Percentiles rank a stretch among this genome's conserved stretches.
phyloP scores from a whole-genome alignment of 1,139 yeast species.

The Hemisphaericaspora lyxosophila region DNA sequence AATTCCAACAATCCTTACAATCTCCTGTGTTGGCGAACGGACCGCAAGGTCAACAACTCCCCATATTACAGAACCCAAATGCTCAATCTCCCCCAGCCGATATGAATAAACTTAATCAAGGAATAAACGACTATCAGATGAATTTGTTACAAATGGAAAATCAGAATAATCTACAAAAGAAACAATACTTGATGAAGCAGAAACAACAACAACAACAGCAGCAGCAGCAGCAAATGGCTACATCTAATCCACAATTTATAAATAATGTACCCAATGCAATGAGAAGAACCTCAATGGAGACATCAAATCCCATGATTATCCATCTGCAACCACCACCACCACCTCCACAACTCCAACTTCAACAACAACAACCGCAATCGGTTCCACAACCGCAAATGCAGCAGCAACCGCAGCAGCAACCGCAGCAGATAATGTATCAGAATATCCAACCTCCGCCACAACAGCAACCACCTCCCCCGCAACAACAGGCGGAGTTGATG shows the following conservation, averaged over 20 bases:
- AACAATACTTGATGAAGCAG: slow-evolving; percentile 25
- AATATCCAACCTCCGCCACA: slow-evolving; percentile 17
- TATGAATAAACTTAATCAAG: slow-evolving; percentile 13
- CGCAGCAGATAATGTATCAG: slow-evolving; percentile 4
- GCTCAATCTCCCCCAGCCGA: slow-evolving; percentile 3
- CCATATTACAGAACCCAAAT: slow-evolving; percentile 1
- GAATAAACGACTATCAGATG: slow-evolving; percentile 26
- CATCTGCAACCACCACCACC: slow-evolving; percentile 9
- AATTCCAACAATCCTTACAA: slow-evolving; percentile 9
- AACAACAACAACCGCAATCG: slow-evolving; percentile 13
- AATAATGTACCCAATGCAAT: slow-evolving; percentile 5
- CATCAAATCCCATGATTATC: slow-evolving; percentile 4
- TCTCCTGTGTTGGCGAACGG: slow-evolving; percentile 8
- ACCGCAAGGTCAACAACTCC: slow-evolving; percentile 6
- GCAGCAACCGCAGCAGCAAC: background rate
- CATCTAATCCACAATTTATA: slow-evolving; percentile 6
- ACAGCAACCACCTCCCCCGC: slow-evolving; percentile 8
- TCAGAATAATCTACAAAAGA: slow-evolving; percentile 27
- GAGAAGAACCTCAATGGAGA: slow-evolving; percentile 1
- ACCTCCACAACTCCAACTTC: slow-evolving; percentile 8
- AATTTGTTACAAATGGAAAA: slow-evolving; percentile 27
- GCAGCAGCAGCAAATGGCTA: slow-evolving; percentile 8
- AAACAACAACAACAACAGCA: slow-evolving; percentile 19
- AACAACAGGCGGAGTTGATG: slow-evolving; percentile 1
- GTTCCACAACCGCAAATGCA: slow-evolving; percentile 13